A percentile compares a stretch with the other conserved stretches of the same genome.
Evolutionary conservation across 441 rosid species (phyloP).

Genomic region (Omphalea diandra): DNA sequence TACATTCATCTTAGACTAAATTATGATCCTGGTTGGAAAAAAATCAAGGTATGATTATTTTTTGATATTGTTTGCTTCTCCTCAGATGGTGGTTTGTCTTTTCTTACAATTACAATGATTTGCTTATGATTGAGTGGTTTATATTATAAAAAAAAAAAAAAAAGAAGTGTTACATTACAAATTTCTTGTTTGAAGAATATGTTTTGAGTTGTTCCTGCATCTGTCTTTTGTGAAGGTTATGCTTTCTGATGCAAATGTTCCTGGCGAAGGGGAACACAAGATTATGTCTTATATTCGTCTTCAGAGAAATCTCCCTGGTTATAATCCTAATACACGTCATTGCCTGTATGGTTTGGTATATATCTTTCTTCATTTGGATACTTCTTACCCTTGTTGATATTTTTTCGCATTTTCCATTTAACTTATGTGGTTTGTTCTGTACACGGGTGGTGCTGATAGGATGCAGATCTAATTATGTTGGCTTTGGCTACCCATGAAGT

Average conservation of each 20-base stretch:
- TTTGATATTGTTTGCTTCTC: background rate
- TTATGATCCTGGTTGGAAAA: conserved; percentile 92
- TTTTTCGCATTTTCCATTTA: conserved; percentile 13
- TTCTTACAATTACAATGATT: conserved; percentile 3
- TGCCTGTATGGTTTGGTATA: conserved; percentile 95
- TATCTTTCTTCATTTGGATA: conserved; percentile 29
- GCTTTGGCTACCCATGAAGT: conserved; percentile 96
- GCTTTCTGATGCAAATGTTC: conserved; percentile 98
- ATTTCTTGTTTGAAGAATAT: conserved; percentile 8
- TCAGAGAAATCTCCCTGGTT: conserved; percentile 92
- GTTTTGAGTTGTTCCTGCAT: conserved; percentile 24
- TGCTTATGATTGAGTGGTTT: background rate
- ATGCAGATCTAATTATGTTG: conserved; percentile 97
- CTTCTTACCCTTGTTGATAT: background rate
- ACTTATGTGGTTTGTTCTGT: conserved; percentile 24
- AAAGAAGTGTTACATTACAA: background rate
- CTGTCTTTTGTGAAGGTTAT: conserved; percentile 62
- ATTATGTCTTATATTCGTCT: conserved; percentile 92
- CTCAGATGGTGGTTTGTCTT: background rate
- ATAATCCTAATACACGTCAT: conserved; percentile 87
- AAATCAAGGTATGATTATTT: conserved; percentile 51
- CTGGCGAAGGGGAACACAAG: conserved; percentile 99
- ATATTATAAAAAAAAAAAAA: background rate
- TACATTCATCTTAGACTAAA: conserved; percentile 76
- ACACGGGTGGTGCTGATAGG: conserved; percentile 49